phyloP scores from a whole-genome alignment of 768 basidiomycete species.

The Zangia roseola region DNA sequence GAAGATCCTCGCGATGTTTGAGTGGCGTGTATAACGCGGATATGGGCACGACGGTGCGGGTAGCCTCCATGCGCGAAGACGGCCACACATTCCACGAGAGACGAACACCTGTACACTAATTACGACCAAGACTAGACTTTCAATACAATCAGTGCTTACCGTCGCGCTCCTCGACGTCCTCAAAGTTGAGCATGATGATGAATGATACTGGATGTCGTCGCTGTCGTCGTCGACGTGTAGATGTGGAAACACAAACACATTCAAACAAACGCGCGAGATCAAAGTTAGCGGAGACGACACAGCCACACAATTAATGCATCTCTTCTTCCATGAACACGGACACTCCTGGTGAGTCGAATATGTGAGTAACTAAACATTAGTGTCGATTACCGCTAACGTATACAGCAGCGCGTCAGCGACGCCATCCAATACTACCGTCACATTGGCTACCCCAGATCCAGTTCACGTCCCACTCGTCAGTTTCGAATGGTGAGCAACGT shows the following conservation, averaged over 20 bases:
- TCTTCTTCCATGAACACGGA: too few relatives aligned
- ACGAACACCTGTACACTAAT: conserved; percentile 66
- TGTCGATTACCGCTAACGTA: too few relatives aligned
- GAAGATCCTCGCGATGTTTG: conserved; percentile 90
- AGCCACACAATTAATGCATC: too few relatives aligned
- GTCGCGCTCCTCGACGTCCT: conserved; percentile 97
- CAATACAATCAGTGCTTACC: conserved; percentile 46
- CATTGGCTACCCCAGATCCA: conserved; percentile 27
- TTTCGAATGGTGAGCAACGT: conserved; percentile 13
- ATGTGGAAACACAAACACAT: conserved; percentile 15
- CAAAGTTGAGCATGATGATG: conserved; percentile 73
- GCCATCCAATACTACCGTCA: conserved; percentile 26
- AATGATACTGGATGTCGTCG: conserved; percentile 23
- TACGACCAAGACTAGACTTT: neutral
- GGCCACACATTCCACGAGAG: conserved; percentile 99
- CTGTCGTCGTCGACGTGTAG: conserved; percentile 30
- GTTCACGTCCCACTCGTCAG: conserved; percentile 14
- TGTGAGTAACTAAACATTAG: too few relatives aligned
- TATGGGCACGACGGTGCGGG: conserved; percentile 96
- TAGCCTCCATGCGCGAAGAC: conserved; percentile 96
- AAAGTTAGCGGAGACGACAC: too few relatives aligned
- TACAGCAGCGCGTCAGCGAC: conserved; percentile 5
- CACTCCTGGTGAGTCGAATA: too few relatives aligned
- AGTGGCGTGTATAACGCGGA: conserved; percentile 97
- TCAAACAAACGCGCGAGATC: conserved; percentile 12